Evolutionary conservation across 2,329 filamentous ascomycete species (phyloP), one percentile per base, ranked within the genome.

Genomic region (Colletotrichum noveboracense): DNA sequence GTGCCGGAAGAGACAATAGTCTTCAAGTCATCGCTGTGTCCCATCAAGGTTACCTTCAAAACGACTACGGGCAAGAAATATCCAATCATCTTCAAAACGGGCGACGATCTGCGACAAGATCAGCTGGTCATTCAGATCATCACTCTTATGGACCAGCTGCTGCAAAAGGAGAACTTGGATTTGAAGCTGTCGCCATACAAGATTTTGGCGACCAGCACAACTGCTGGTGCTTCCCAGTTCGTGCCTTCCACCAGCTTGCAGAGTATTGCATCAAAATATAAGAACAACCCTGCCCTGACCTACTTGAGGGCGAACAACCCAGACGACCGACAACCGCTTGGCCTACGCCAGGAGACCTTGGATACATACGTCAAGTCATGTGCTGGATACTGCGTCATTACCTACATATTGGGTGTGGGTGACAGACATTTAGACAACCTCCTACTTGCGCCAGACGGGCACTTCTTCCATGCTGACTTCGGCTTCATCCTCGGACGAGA

Each of bases 401-500:
- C 97, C 0, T 99, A 99, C 84, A 94, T 99, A 18, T 91, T 99
- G 14, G 97, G 97, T 36, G 97, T 99, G 4, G 97, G 97, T 24
- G 97, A 99, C 83, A 93, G 97, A 3, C 97, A 99, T 85, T 90
- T 98, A 4, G 97, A 99, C 83, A 99, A 99, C 81, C 91, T 99
- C 2, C 92, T 99, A 30, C 91, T 99, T 7, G 92, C 96, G 0
- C 96, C 97, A 1, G 94, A 96, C 79, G 97, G 93, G 0, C 95
- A 97, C 84, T 99, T 99, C 88, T 98, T 99, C 90, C 97, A 99
- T 83, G 96, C 96, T 34, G 97, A 99, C 84, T 99, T 99, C 81
- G 97, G 97, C 56, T 99, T 98, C 85, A 99, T 99, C 77, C 93
- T 99, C 2, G 97, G 97, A 21, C 94, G 97, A 55, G 97, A 99